A percentile compares a stretch with the other conserved stretches of the same genome.
These are phyloP conservation scores for Didymella pinodella DNA, from an alignment of 2,329 filamentous ascomycete genomes.

Conservation along the genomic window DNA sequence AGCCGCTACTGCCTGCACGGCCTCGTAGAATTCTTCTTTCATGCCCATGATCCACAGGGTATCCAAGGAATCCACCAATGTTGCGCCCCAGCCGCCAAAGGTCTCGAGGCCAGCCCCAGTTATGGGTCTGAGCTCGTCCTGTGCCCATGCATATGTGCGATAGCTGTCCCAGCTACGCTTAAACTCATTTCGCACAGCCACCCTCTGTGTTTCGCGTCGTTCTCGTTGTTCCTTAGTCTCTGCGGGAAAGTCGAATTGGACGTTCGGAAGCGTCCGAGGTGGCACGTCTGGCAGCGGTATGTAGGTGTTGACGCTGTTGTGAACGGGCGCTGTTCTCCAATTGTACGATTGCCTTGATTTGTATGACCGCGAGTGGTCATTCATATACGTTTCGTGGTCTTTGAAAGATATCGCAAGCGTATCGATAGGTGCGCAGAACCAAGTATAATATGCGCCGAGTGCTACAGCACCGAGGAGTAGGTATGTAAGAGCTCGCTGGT, in stretches of 20 bases:
- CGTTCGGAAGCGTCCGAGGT: slow-evolving; percentile 49
- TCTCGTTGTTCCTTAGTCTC: slow-evolving; percentile 43
- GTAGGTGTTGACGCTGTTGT: slow-evolving; percentile 49
- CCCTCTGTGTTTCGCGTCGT: slow-evolving; percentile 42
- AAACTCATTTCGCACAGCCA: slow-evolving; percentile 54
- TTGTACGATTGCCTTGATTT: slow-evolving; percentile 42
- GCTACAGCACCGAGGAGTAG: slow-evolving; percentile 33
- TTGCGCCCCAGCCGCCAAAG: slow-evolving; percentile 60
- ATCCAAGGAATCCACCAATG: slow-evolving; percentile 57
- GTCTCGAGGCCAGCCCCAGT: slow-evolving; percentile 49
- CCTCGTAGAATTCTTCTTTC: slow-evolving; percentile 57
- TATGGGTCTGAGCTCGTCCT: slow-evolving; percentile 57
- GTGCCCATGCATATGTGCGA: slow-evolving; percentile 54
- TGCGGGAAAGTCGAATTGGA: slow-evolving; percentile 52
- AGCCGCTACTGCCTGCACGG: slow-evolving; percentile 53
- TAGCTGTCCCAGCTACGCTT: slow-evolving; percentile 56
- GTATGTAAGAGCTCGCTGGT: slow-evolving; percentile 40
- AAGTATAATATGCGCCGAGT: slow-evolving; percentile 42
- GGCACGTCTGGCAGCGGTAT: slow-evolving; percentile 49
- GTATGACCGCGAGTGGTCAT: slow-evolving; percentile 29
- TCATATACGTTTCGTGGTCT: slow-evolving; percentile 45
- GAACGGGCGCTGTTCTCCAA: slow-evolving; percentile 54
- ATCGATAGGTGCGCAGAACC: slow-evolving; percentile 40
- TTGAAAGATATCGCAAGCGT: slow-evolving; percentile 40
- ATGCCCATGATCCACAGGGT: slow-evolving; percentile 60